These are phyloP conservation scores for Ettlia oleoabundans DNA, from an alignment of 139 green algal genomes.

Conservation along the genomic window DNA sequence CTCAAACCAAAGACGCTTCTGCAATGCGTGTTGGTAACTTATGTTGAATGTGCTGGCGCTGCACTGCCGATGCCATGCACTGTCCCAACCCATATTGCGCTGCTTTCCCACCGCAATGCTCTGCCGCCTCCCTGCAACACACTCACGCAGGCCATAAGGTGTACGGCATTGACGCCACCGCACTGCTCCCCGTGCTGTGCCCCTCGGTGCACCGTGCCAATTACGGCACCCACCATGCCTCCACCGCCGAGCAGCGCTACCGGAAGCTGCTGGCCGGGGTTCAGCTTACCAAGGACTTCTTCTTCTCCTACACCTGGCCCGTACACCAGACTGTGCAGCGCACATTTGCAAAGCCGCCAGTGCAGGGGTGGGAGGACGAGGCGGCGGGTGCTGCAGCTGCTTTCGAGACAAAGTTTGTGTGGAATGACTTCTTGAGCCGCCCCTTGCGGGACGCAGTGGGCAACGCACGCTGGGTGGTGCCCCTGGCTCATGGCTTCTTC, in stretches of 20 bases:
- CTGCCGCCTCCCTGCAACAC: background rate
- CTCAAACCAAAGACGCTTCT: too few relatives aligned
- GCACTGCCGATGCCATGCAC: background rate
- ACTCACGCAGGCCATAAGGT: slow-evolving; percentile 75
- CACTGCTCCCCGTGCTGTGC: slow-evolving; percentile 74
- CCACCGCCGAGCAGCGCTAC: slow-evolving; percentile 58
- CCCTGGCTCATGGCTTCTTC: slow-evolving; percentile 94
- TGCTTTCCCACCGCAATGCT: background rate
- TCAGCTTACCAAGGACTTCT: slow-evolving; percentile 93
- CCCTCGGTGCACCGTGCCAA: slow-evolving; percentile 56
- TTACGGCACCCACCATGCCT: background rate
- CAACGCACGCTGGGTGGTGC: slow-evolving; percentile 72
- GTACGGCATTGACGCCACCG: slow-evolving; percentile 81
- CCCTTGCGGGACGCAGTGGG: slow-evolving; percentile 64
- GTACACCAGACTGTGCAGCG: slow-evolving; percentile 79
- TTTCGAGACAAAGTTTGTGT: slow-evolving; percentile 89
- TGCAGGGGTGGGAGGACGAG: slow-evolving; percentile 15
- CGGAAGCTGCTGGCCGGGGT: slow-evolving; percentile 82
- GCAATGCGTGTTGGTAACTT: too few relatives aligned
- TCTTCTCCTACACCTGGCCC: slow-evolving; percentile 90
- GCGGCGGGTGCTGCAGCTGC: too few relatives aligned
- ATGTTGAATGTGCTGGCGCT: too few relatives aligned
- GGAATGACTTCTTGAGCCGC: slow-evolving; percentile 90
- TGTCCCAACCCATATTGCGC: background rate
- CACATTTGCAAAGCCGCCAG: slow-evolving; percentile 51